Base-by-base conservation (phyloP, 257 asterid genomes). In the Mentha longifolia region DNA sequence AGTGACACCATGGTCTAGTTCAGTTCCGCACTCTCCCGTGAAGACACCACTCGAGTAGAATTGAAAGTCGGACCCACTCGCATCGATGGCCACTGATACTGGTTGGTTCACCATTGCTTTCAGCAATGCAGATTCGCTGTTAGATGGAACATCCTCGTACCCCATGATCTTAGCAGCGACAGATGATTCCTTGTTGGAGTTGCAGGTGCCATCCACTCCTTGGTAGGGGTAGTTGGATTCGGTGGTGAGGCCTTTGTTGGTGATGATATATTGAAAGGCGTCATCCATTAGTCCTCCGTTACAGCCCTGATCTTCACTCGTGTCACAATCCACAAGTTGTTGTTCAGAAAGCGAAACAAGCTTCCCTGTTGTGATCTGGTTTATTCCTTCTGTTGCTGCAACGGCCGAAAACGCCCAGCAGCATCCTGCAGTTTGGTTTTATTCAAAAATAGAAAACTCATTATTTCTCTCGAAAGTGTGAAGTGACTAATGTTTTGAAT, bases 1-100 rank as follows among this genome's bases (percentile, higher is more conserved):
- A 0, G 83, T 71, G 1, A 85, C 88, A 6, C 80, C 90, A 47
- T 85, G 90, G 51, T 85, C 67, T 3, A 78, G 65, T 0, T 45
- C 54, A 1, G 81, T 85, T 30, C 85, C 86, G 22, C 90, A 83
- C 6, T 72, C 31, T 51, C 83, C 88, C 0, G 75, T 62, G 50
- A 80, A 78, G 1, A 85, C 73, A 6, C 90, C 90, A 13, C 70
- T 42, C 0, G 73, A 46, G 47, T 80, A 85, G 45, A 76, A 70
- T 22, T 78, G 82, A 39, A 84, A 81, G 28, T 35, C 73, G 0
- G 51, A 30, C 4, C 79, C 66, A 35, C 84, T 37, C 0, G 84
- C 88, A 19, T 78, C 88, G 17, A 84, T 78, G 46, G 80, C 71
- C 1, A 80, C 85, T 0, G 82, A 72, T 2, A 83, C 66, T 0